Conservation (phyloP, 75 land plant species). For the Cupressus sempervirens region DNA sequence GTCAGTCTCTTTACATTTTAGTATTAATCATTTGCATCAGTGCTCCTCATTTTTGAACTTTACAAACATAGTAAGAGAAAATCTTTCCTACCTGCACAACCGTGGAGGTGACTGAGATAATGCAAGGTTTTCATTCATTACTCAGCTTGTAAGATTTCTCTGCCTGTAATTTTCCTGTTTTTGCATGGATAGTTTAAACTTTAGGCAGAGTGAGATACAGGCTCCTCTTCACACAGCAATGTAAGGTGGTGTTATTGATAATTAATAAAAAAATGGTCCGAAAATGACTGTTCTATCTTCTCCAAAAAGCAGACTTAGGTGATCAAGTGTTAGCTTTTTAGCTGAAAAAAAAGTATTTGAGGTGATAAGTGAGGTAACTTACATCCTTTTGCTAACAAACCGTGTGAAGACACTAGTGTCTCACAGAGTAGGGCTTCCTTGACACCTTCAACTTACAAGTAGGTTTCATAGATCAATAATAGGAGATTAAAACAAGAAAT, state of each 20-base stretch:
- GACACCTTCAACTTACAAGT: neutral
- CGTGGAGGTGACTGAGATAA: neutral
- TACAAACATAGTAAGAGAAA: neutral
- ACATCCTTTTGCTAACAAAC: neutral
- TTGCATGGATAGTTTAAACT: neutral
- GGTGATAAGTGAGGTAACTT: neutral
- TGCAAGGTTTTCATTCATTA: slow-evolving; percentile 1
- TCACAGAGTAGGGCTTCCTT: neutral
- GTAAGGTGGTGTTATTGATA: neutral
- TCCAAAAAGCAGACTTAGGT: neutral
- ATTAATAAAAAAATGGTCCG: neutral
- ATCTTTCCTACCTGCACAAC: neutral
- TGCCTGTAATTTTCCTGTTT: neutral
- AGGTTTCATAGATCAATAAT: neutral
- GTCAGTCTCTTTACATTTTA: neutral
- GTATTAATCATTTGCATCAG: neutral
- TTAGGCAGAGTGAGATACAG: neutral
- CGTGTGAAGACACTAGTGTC: neutral
- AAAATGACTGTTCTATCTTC: neutral
- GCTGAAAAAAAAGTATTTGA: neutral
- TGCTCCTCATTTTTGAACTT: neutral
- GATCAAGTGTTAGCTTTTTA: neutral
- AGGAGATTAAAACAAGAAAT: neutral
- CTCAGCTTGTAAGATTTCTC: neutral
- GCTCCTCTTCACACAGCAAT: neutral